Conservation (phyloP, 148 eudicot species). For the Arbutus unedo region DNA sequence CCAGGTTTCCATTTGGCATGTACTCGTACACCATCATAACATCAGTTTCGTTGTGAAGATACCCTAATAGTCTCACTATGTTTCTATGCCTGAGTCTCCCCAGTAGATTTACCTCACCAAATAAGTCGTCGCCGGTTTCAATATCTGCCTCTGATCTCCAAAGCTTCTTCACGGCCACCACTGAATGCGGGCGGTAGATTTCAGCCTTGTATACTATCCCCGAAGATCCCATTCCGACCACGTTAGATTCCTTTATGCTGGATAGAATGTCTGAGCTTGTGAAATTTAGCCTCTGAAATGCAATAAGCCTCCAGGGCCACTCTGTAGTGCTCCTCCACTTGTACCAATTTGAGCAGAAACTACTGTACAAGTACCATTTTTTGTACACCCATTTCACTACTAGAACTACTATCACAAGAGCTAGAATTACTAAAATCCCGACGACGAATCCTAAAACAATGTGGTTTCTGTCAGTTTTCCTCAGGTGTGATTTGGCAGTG, state of each 20-base stretch:
- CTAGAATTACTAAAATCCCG: conserved; percentile 46
- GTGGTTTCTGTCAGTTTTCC: conserved; percentile 38
- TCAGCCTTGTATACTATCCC: conserved; percentile 89
- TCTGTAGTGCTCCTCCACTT: conserved; percentile 40
- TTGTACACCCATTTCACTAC: conserved; percentile 37
- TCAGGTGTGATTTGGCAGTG: conserved; percentile 17
- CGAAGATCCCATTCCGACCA: conserved; percentile 76
- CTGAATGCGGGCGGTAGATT: conserved; percentile 37
- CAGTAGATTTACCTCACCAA: conserved; percentile 66
- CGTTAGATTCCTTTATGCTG: conserved; percentile 71
- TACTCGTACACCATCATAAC: conserved; percentile 90
- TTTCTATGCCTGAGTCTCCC: conserved; percentile 86
- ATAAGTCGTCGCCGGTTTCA: conserved; percentile 61
- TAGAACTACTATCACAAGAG: conserved; percentile 41
- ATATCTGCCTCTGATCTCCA: conserved; percentile 61
- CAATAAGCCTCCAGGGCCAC: conserved; percentile 92
- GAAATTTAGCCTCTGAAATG: conserved; percentile 78
- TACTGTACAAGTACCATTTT: conserved; percentile 55
- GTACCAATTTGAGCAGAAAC: conserved; percentile 59
- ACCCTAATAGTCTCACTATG: conserved; percentile 72
- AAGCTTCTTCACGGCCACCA: conserved; percentile 87
- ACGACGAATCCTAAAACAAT: conserved; percentile 55
- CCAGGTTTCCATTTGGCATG: conserved; percentile 87
- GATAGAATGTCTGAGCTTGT: conserved; percentile 62
- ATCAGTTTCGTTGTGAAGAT: conserved; percentile 63